These are phyloP conservation scores for Fusarium hainanense DNA, from an alignment of 2,329 filamentous ascomycete species.

Conservation along the genomic window DNA sequence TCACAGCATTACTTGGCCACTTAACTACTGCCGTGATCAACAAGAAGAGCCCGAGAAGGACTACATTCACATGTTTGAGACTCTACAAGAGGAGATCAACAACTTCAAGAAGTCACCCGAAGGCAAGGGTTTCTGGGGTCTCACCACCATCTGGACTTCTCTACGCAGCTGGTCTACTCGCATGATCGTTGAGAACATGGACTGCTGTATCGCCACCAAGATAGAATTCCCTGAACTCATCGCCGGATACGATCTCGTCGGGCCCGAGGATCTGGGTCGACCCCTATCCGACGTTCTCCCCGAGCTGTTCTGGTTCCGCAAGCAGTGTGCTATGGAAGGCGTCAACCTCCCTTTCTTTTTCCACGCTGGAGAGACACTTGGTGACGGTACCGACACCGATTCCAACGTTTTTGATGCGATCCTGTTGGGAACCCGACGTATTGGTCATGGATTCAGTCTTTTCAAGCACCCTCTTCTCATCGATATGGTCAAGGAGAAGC, in stretches of 20 bases:
- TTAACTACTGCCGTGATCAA: constrained; percentile 74
- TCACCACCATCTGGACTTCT: constrained; percentile 86
- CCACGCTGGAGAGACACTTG: constrained; percentile 90
- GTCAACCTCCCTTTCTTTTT: constrained; percentile 95
- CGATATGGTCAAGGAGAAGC: constrained; percentile 88
- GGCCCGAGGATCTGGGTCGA: constrained; percentile 84
- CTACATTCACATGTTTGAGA: constrained; percentile 75
- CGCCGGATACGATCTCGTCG: constrained; percentile 89
- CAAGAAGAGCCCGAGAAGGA: constrained; percentile 73
- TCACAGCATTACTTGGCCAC: constrained; percentile 74
- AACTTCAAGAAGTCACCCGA: constrained; percentile 77
- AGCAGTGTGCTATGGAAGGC: constrained; percentile 79
- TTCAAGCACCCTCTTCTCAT: constrained; percentile 92
- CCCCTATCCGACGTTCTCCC: constrained; percentile 82
- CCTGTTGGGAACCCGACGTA: constrained; percentile 84
- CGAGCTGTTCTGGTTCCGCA: constrained; percentile 92
- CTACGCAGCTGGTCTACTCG: constrained; percentile 73
- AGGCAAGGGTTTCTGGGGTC: constrained; percentile 84
- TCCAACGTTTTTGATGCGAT: constrained; percentile 89
- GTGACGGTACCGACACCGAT: constrained; percentile 78
- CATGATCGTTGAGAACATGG: constrained; percentile 82
- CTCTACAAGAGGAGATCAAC: constrained; percentile 81
- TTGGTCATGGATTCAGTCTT: constrained; percentile 88
- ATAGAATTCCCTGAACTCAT: constrained; percentile 81
- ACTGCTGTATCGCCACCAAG: constrained; percentile 86